phyloP scores from a whole-genome alignment of 257 asterid species.

The Fraxinus excelsior region DNA sequence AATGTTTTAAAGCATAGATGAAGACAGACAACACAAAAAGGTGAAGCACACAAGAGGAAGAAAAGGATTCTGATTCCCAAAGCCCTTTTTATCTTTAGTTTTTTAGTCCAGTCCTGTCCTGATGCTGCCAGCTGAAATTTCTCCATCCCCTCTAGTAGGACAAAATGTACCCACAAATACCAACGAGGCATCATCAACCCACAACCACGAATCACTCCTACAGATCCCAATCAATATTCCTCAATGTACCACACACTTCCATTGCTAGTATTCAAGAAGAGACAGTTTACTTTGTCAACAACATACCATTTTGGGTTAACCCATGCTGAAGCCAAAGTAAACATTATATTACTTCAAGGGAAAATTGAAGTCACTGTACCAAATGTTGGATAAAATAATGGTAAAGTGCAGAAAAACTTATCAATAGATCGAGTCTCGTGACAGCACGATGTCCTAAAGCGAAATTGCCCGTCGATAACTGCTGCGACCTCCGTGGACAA shows the following conservation, averaged over 20 bases:
- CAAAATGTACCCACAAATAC: slow-evolving; percentile 18
- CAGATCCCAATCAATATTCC: slow-evolving; percentile 6
- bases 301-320: neutral
- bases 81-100: slow-evolving; percentile 5
- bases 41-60: slow-evolving; percentile 2
- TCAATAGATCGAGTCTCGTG: too few relatives aligned
- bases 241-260: neutral
- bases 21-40: slow-evolving; percentile 8
- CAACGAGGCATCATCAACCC: slow-evolving; percentile 14
- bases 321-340: neutral
- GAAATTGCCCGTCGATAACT: too few relatives aligned
- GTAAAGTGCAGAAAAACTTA: too few relatives aligned
- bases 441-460: too few relatives aligned
- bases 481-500: too few relatives aligned
- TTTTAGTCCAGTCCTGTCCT: slow-evolving; percentile 1
- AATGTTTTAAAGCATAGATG: slow-evolving; percentile 25
- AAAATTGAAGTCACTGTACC: too few relatives aligned
- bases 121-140: slow-evolving; percentile 16
- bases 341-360: too few relatives aligned
- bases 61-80: slow-evolving; percentile 28
- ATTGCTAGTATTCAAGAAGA: too few relatives aligned
- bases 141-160: slow-evolving; percentile 18
- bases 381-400: too few relatives aligned
- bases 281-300: too few relatives aligned
- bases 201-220: slow-evolving; percentile 8